Conservation (phyloP, 2,329 filamentous ascomycete species). For the Pseudofabraea citricarpa region DNA sequence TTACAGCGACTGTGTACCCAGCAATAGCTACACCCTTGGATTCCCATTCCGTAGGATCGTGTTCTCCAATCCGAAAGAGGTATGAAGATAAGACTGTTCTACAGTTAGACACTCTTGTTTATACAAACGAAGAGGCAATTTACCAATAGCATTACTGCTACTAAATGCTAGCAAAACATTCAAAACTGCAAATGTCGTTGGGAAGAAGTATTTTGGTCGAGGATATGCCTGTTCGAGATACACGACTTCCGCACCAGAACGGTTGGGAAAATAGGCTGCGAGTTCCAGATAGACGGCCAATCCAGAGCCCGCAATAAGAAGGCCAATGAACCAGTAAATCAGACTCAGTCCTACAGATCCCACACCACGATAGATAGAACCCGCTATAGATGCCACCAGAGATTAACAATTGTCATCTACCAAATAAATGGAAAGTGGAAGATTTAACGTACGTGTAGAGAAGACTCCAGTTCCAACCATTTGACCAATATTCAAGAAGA, state of each 20-base stretch:
- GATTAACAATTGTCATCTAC: too few relatives aligned
- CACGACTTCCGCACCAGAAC: constrained; percentile 61
- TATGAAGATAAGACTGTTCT: constrained; percentile 53
- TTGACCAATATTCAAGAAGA: constrained; percentile 56
- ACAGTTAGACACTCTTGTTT: background rate
- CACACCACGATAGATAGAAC: constrained; percentile 50
- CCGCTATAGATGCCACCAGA: constrained; percentile 45
- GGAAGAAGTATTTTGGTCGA: constrained; percentile 58
- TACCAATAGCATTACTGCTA: constrained; percentile 56
- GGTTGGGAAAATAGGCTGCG: constrained; percentile 60
- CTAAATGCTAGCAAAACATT: constrained; percentile 60
- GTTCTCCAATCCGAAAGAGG: constrained; percentile 51
- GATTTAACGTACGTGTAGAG: too few relatives aligned
- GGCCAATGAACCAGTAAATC: constrained; percentile 61
- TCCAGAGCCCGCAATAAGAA: constrained; percentile 49
- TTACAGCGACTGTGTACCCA: constrained; percentile 27
- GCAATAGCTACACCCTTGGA: constrained; percentile 62
- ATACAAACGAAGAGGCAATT: background rate
- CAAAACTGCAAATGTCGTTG: constrained; percentile 59
- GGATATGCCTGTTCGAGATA: constrained; percentile 66
- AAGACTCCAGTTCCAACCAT: constrained; percentile 63
- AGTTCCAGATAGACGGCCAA: constrained; percentile 60
- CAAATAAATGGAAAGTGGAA: too few relatives aligned
- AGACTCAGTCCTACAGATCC: constrained; percentile 59
- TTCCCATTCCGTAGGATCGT: constrained; percentile 53